Evolutionary conservation across 148 eudicot species (phyloP).

Genomic region (Vaccinium myrtillus): DNA sequence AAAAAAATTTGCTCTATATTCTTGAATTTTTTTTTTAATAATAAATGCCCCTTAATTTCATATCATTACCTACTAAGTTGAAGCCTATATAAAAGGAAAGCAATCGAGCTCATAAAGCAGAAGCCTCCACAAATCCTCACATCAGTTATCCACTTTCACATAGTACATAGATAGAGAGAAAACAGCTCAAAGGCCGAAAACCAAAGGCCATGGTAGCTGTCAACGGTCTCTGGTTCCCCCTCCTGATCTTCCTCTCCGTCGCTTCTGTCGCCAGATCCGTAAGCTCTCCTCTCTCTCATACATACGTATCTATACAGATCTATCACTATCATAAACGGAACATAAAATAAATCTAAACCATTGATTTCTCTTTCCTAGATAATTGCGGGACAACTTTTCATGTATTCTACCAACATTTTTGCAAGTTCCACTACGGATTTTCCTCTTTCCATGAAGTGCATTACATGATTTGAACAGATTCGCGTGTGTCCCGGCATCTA

Average conservation of each 20-base stretch:
- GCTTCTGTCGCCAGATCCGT: constrained; percentile 45
- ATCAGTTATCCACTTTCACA: no score
- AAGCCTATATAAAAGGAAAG: neutral
- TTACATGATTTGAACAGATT: neutral
- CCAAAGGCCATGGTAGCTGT: constrained; percentile 23
- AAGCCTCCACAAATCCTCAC: neutral
- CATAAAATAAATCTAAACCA: no score
- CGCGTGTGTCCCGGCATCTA: neutral
- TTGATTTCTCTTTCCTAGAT: no score
- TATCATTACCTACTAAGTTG: neutral
- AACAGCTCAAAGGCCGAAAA: neutral
- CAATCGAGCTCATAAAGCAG: neutral
- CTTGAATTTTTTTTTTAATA: no score
- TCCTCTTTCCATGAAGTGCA: neutral
- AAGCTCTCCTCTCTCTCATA: constrained; percentile 18
- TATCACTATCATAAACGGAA: no score
- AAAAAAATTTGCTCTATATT: no score
- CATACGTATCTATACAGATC: neutral
- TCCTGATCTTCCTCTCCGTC: constrained; percentile 43
- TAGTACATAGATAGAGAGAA: neutral
- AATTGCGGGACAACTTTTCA: no score
- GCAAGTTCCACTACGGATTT: neutral
- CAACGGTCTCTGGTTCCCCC: constrained; percentile 26
- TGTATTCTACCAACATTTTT: neutral
- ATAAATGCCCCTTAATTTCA: neutral